phyloP scores from a whole-genome alignment of 192 early-diverging fungal genomes.

The Gryganskiella cystojenkinii region DNA sequence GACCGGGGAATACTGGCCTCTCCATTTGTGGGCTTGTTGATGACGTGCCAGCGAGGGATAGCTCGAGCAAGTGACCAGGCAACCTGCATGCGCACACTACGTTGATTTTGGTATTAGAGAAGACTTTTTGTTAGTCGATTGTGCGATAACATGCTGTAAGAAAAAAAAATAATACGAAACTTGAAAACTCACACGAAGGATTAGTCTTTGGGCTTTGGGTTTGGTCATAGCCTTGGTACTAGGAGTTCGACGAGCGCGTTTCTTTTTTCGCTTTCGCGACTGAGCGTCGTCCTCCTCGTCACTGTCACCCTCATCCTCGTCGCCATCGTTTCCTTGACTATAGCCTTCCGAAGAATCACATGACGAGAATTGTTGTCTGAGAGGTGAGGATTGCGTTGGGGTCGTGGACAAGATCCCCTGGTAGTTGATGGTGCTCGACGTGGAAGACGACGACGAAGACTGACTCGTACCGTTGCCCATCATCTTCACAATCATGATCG shows the following conservation, averaged over 20 bases:
- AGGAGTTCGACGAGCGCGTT: slow-evolving; percentile 1
- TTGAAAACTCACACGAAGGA: neutral
- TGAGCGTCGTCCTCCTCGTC: neutral
- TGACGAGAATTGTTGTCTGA: neutral
- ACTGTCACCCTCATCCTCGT: neutral
- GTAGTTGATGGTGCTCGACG: neutral
- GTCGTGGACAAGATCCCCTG: neutral
- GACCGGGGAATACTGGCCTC: slow-evolving; percentile 19
- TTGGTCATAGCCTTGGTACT: slow-evolving; percentile 3
- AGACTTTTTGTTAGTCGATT: neutral
- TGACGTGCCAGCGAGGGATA: slow-evolving; percentile 24
- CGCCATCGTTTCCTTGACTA: no score
- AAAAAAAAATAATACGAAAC: neutral
- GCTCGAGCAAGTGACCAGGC: slow-evolving; percentile 27
- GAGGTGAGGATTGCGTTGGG: neutral
- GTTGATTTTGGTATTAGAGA: neutral
- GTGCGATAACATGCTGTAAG: neutral
- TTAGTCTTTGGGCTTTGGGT: neutral
- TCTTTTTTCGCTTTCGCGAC: neutral
- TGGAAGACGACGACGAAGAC: neutral
- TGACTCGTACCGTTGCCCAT: neutral
- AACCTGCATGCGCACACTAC: slow-evolving; percentile 13
- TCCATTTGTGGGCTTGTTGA: slow-evolving; percentile 12
- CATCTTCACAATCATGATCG: no score
- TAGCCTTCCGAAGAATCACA: no score